Base-by-base conservation (phyloP, 495 filamentous ascomycete species). In the Talaromyces thailandensis region DNA sequence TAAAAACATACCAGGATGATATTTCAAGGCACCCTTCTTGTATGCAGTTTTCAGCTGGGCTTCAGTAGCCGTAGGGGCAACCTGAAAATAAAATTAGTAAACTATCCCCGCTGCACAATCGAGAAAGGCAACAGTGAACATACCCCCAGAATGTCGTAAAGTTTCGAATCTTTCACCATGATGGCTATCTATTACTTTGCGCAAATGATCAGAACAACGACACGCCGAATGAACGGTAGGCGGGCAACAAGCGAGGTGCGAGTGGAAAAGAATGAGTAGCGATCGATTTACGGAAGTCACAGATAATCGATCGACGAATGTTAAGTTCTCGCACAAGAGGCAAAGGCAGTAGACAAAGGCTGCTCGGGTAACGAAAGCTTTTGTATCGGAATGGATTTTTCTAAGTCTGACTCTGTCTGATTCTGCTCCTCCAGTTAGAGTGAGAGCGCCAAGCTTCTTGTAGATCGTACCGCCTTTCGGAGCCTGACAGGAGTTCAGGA, bases 131-230 rank as follows among this genome's bases (percentile, higher is more conserved):
- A 48, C 45, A 52, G 56, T 11, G 24, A 66, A 79, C 88, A 68
- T 85, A 94, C 92, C 76, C 92, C 92, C 51, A 96, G 82, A 63
- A 81, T 72, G 63, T 96, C 92, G 77, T 96, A 96, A 67, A 86
- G 82, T 74, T 90, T 91, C 23, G 90, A 91, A 66, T 96, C 92
- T 71, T 91, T 93, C 66, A 92, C 92, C 92, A 96, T 96, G 64
- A 74, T 88, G 63, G 56, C 63, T 65, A 53, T 63, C 65, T 53
- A 60, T 37, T n/a, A 25, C 21, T 58, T 48, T 63, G 61, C 43
- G 48, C 62, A 62, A 67, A 64, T 24, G 31, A 63, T 63, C 52
- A 50, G 52, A 63, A 59, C 26, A 63, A 58, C 28, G 61, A 64
- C 53, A 16, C 16, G 51, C 51, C 18, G 50, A 51, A 50, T 32